phyloP scores from a whole-genome alignment of 2,329 filamentous ascomycete genomes.

The Botryosphaeria dothidea region DNA sequence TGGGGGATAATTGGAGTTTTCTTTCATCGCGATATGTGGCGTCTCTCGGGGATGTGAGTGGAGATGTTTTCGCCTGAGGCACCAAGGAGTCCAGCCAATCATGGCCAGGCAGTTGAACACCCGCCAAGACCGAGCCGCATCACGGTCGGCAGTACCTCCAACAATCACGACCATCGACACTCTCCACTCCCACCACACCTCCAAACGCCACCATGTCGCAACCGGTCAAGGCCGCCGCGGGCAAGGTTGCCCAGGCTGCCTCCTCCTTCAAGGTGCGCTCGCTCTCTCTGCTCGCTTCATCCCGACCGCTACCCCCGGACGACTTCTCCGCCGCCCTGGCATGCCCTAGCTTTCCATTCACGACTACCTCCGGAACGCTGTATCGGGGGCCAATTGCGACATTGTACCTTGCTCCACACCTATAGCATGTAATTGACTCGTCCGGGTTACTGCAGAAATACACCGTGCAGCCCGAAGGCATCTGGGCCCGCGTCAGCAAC shows the following conservation, averaged over 20 bases:
- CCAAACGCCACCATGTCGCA: slow-evolving; percentile 12
- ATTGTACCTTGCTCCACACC: neutral
- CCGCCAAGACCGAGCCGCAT: slow-evolving; percentile 13
- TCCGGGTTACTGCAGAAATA: slow-evolving; percentile 71
- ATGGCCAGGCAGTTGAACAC: neutral
- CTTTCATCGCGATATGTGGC: neutral
- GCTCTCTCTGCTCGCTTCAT: neutral
- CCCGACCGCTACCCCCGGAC: neutral
- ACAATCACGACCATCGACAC: slow-evolving; percentile 2
- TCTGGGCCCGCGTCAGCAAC: slow-evolving; percentile 84
- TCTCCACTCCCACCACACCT: slow-evolving; percentile 7
- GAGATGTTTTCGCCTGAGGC: neutral
- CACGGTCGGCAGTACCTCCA: slow-evolving; percentile 11
- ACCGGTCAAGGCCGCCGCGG: slow-evolving; percentile 1
- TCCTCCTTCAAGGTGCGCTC: slow-evolving; percentile 15
- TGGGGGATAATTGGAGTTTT: neutral
- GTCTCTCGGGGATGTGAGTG: neutral
- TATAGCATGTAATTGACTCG: neutral
- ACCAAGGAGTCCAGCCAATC: neutral
- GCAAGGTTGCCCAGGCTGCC: slow-evolving; percentile 9
- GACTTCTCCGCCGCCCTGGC: neutral
- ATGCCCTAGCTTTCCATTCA: neutral
- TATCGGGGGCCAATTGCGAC: neutral
- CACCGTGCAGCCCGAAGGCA: slow-evolving; percentile 82
- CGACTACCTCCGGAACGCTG: neutral